A percentile compares a stretch with the other conserved stretches of the same genome.
Conservation (phyloP, 148 eudicot genomes). For the Rhododendron simsii region DNA sequence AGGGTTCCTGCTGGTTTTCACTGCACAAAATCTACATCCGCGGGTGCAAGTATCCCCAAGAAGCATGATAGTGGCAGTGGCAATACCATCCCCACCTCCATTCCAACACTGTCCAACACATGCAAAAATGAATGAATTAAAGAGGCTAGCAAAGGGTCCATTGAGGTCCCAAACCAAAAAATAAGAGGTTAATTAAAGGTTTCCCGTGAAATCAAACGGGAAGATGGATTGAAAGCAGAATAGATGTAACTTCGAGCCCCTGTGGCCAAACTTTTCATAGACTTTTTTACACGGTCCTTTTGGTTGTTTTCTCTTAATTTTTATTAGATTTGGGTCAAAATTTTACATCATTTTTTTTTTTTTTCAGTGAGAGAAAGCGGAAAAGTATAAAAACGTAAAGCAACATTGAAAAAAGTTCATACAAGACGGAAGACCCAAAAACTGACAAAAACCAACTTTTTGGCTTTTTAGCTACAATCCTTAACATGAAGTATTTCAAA, state of each 20-base stretch:
- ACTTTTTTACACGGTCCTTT: neutral
- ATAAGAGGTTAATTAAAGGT: neutral
- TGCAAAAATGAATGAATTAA: neutral
- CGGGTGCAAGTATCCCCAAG: slow-evolving; percentile 95
- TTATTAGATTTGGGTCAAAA: neutral
- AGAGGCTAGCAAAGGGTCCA: neutral
- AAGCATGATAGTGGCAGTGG: slow-evolving; percentile 95
- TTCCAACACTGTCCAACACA: slow-evolving; percentile 69
- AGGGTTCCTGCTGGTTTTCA: slow-evolving; percentile 88
- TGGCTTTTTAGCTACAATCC: neutral
- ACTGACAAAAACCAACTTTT: too few relatives aligned
- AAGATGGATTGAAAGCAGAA: neutral
- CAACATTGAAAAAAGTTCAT: neutral
- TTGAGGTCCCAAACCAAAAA: neutral
- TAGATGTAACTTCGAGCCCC: neutral
- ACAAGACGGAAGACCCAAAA: neutral
- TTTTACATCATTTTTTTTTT: neutral
- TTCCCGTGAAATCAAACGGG: neutral
- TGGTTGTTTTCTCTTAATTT: neutral
- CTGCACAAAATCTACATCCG: slow-evolving; percentile 96
- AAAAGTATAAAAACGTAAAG: neutral
- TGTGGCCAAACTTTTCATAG: neutral
- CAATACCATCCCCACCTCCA: slow-evolving; percentile 95
- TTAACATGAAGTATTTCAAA: neutral
- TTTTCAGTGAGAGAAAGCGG: too few relatives aligned